Percentiles rank a stretch among this genome's conserved stretches.
These are phyloP conservation scores for Gossypium schwendimanii DNA, from an alignment of 441 rosid species.

Conservation along the genomic window DNA sequence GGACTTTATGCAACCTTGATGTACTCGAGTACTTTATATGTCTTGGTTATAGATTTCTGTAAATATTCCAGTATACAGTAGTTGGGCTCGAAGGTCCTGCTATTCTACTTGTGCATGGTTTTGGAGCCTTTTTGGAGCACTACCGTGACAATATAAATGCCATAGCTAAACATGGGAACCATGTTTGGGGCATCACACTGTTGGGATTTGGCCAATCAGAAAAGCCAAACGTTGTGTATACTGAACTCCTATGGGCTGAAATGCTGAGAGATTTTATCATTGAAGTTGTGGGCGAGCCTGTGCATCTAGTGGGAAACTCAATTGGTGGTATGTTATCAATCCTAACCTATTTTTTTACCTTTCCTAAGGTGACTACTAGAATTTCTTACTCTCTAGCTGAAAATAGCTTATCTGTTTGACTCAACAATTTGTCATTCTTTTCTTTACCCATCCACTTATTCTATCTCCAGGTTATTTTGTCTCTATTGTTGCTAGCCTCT, in stretches of 20 bases:
- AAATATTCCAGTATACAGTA: constrained; percentile 53
- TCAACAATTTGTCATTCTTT: neutral
- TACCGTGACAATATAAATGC: constrained; percentile 59
- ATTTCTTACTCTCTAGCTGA: neutral
- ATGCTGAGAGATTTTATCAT: constrained; percentile 70
- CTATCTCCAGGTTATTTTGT: constrained; percentile 59
- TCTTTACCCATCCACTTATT: constrained; percentile 8
- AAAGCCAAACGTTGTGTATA: constrained; percentile 74
- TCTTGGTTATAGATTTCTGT: constrained; percentile 7
- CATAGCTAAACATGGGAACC: constrained; percentile 47
- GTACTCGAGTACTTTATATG: neutral
- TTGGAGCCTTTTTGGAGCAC: constrained; percentile 90
- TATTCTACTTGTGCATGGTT: constrained; percentile 81
- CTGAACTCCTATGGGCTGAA: constrained; percentile 84
- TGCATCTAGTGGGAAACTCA: constrained; percentile 83
- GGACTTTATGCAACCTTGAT: constrained; percentile 3
- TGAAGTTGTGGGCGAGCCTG: constrained; percentile 76
- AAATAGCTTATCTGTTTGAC: neutral
- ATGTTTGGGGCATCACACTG: constrained; percentile 71
- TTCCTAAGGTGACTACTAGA: neutral
- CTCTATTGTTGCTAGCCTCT: constrained; percentile 49
- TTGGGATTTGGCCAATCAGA: constrained; percentile 93
- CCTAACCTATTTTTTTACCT: neutral
- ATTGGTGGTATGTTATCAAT: constrained; percentile 58
- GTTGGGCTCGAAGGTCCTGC: constrained; percentile 68